A percentile compares a stretch with the other conserved stretches of the same genome.
Evolutionary conservation across 805 yeast species (phyloP).

Genomic region (Lachancea dasiensis): DNA sequence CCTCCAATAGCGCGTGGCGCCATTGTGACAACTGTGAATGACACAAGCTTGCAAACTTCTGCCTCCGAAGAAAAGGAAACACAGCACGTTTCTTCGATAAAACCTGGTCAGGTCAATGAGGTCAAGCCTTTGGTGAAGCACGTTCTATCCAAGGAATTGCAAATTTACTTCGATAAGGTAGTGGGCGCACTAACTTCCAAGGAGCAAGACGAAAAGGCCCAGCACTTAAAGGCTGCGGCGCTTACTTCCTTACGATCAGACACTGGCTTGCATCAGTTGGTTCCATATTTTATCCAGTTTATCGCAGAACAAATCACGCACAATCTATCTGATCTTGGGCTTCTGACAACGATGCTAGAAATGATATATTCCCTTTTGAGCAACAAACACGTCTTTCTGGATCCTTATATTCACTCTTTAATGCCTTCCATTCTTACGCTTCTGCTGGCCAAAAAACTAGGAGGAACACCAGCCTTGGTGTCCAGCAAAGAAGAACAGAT

Average conservation of each 20-base stretch:
- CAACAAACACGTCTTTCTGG: slow-evolving; percentile 80
- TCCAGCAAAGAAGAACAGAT: slow-evolving; percentile 1
- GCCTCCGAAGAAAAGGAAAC: slow-evolving; percentile 22
- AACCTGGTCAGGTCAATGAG: slow-evolving; percentile 44
- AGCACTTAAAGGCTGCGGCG: slow-evolving; percentile 66
- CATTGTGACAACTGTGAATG: slow-evolving; percentile 56
- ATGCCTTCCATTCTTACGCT: slow-evolving; percentile 95
- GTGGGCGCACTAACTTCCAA: slow-evolving; percentile 66
- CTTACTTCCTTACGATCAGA: slow-evolving; percentile 79
- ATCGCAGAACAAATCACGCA: slow-evolving; percentile 93
- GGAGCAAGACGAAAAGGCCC: slow-evolving; percentile 37
- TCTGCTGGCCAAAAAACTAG: slow-evolving; percentile 83
- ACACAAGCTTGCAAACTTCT: slow-evolving; percentile 37
- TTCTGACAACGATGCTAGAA: slow-evolving; percentile 79
- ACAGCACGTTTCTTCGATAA: slow-evolving; percentile 31
- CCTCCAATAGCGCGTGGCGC: slow-evolving; percentile 84
- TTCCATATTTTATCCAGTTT: slow-evolving; percentile 94
- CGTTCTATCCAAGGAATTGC: slow-evolving; percentile 88
- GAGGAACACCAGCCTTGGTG: slow-evolving; percentile 34
- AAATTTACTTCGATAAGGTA: slow-evolving; percentile 86
- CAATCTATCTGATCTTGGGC: slow-evolving; percentile 64
- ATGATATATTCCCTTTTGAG: slow-evolving; percentile 78
- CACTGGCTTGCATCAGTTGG: slow-evolving; percentile 93
- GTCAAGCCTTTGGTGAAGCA: slow-evolving; percentile 92
- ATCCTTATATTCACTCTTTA: slow-evolving; percentile 92